These are phyloP conservation scores for Epichloe baconii DNA, from an alignment of 2,329 filamentous ascomycete genomes.

Conservation along the genomic window DNA sequence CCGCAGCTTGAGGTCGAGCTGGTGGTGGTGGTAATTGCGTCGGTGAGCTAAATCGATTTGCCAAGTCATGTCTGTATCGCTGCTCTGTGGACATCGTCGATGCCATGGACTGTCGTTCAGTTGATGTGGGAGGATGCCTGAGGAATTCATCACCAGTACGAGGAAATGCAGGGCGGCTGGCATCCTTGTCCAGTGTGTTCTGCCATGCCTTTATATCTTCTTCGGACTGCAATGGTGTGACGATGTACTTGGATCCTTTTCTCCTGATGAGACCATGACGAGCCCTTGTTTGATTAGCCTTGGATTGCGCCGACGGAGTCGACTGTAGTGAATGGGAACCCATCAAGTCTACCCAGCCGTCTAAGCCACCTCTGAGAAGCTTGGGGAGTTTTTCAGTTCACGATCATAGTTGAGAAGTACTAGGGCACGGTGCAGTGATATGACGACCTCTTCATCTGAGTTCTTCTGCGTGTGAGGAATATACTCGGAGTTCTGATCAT, in stretches of 20 bases:
- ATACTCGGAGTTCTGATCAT: slow-evolving; percentile 56
- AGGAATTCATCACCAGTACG: slow-evolving; percentile 75
- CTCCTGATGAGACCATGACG: slow-evolving; percentile 19
- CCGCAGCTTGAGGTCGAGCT: slow-evolving; percentile 51
- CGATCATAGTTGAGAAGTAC: slow-evolving; percentile 73
- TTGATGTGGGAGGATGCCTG: slow-evolving; percentile 61
- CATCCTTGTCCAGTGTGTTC: slow-evolving; percentile 57
- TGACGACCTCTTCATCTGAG: slow-evolving; percentile 41
- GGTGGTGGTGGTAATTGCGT: slow-evolving; percentile 43
- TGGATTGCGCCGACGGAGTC: slow-evolving; percentile 21
- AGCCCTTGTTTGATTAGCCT: slow-evolving; percentile 8
- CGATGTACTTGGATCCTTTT: slow-evolving; percentile 32
- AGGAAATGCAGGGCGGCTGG: slow-evolving; percentile 41
- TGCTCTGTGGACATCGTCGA: slow-evolving; percentile 20
- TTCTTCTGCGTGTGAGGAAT: slow-evolving; percentile 27
- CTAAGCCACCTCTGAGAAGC: slow-evolving; percentile 67
- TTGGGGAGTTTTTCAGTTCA: slow-evolving; percentile 62
- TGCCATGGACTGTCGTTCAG: slow-evolving; percentile 47
- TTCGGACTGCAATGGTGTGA: slow-evolving; percentile 61
- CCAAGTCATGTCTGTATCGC: slow-evolving; percentile 16
- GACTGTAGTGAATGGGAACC: slow-evolving; percentile 50
- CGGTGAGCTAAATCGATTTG: slow-evolving; percentile 27
- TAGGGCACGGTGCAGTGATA: slow-evolving; percentile 65
- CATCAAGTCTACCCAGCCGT: slow-evolving; percentile 77
- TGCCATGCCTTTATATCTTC: slow-evolving; percentile 77